These are phyloP conservation scores for Helianthus annuus DNA, from an alignment of 129 eudicot species.

Conservation along the genomic window DNA sequence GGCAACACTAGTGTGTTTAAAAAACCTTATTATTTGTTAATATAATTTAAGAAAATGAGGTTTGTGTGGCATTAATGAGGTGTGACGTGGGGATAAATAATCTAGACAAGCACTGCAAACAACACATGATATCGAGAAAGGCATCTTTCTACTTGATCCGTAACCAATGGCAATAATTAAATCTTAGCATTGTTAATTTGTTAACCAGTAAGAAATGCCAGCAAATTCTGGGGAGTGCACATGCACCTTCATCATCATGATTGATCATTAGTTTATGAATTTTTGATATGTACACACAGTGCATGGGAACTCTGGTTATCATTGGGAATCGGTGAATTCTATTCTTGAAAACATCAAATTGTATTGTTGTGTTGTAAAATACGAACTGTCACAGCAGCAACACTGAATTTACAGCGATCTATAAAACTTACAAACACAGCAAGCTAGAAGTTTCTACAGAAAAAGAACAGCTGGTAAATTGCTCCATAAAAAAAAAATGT, in stretches of 20 bases:
- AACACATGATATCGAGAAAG: slow-evolving; percentile 33
- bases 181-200: slow-evolving; percentile 10
- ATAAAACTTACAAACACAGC: too few species aligned
- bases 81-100: slow-evolving; percentile 20
- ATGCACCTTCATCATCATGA: slow-evolving; percentile 26
- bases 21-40: slow-evolving; percentile 1
- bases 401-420: neutral
- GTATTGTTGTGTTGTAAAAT: slow-evolving; percentile 3
- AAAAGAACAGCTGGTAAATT: too few species aligned
- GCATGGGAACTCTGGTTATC: slow-evolving; percentile 2
- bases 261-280: slow-evolving; percentile 14
- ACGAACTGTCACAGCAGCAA: neutral
- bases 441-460: too few species aligned
- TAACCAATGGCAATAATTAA: slow-evolving; percentile 42
- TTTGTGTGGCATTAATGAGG: slow-evolving; percentile 35
- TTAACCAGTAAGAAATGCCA: slow-evolving; percentile 29
- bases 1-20: slow-evolving; percentile 23
- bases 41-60: slow-evolving; percentile 27
- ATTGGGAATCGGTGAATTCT: neutral
- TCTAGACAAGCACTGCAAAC: slow-evolving; percentile 29
- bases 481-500: too few species aligned
- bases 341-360: slow-evolving; percentile 14
- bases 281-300: slow-evolving; percentile 13
- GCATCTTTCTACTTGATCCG: slow-evolving; percentile 44
- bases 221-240: slow-evolving; percentile 32